These are phyloP conservation scores for Solanum sitiens DNA, from an alignment of 257 asterid genomes.

Conservation along the genomic window DNA sequence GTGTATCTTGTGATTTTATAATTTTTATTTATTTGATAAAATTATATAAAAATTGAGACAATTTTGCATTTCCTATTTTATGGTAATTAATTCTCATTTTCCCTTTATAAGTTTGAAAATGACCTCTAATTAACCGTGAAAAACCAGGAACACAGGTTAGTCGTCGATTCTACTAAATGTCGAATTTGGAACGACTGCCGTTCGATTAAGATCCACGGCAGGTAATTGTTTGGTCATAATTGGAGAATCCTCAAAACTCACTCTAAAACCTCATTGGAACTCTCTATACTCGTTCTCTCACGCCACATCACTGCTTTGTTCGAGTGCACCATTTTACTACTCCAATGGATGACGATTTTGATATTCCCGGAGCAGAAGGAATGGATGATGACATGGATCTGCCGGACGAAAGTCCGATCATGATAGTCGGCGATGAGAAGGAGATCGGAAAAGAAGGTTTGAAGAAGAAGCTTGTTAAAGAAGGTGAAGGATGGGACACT, in stretches of 20 bases:
- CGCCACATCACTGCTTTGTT: not conserved
- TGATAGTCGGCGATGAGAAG: slow-evolving; percentile 68
- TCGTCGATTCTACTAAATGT: not conserved
- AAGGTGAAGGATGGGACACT: slow-evolving; percentile 64
- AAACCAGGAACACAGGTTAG: no score
- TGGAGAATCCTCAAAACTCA: not conserved
- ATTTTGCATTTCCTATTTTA: no score
- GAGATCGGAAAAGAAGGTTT: slow-evolving; percentile 48
- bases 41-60: no score
- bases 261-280: not conserved
- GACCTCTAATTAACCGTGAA: no score
- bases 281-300: not conserved
- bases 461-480: slow-evolving; percentile 64
- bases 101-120: no score
- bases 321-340: not conserved
- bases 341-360: slow-evolving; percentile 53
- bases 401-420: slow-evolving; percentile 32
- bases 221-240: not conserved
- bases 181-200: not conserved
- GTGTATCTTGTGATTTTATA: no score
- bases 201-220: not conserved
- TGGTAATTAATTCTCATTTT: no score
- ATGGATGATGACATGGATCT: slow-evolving; percentile 53
- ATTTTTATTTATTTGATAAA: no score
- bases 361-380: slow-evolving; percentile 34